These are phyloP conservation scores for Mitragyna speciosa DNA, from an alignment of 257 asterid genomes.

Conservation along the genomic window DNA sequence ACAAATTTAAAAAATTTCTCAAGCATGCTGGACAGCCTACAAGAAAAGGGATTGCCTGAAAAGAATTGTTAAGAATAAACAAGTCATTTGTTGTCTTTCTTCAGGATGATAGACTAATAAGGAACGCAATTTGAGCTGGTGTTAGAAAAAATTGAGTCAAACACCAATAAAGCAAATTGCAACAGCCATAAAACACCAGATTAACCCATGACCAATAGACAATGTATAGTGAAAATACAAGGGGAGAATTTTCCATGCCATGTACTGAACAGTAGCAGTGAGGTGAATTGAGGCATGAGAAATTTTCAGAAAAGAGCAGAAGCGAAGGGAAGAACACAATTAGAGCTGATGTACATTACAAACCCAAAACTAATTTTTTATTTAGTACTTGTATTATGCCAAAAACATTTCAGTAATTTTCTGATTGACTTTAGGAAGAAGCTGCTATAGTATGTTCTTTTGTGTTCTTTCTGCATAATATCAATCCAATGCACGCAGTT, in stretches of 20 bases:
- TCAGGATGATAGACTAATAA: neutral
- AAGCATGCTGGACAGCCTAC: constrained; percentile 99
- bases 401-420: neutral
- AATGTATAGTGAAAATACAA: neutral
- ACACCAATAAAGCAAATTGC: neutral
- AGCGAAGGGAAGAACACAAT: neutral
- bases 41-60: constrained; percentile 96
- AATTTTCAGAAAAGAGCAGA: neutral
- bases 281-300: neutral
- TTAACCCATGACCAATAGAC: neutral
- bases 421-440: neutral
- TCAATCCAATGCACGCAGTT: neutral
- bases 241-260: neutral
- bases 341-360: neutral
- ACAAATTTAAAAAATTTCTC: constrained; percentile 94
- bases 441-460: neutral
- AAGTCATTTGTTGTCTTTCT: constrained; percentile 6
- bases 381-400: neutral
- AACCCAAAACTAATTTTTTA: neutral
- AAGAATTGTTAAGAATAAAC: constrained; percentile 22
- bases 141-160: neutral
- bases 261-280: neutral
- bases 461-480: neutral
- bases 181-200: neutral
- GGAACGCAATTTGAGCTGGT: neutral